Conservation (phyloP, 306 rosid genomes). For the Ochetophila trinervis region DNA sequence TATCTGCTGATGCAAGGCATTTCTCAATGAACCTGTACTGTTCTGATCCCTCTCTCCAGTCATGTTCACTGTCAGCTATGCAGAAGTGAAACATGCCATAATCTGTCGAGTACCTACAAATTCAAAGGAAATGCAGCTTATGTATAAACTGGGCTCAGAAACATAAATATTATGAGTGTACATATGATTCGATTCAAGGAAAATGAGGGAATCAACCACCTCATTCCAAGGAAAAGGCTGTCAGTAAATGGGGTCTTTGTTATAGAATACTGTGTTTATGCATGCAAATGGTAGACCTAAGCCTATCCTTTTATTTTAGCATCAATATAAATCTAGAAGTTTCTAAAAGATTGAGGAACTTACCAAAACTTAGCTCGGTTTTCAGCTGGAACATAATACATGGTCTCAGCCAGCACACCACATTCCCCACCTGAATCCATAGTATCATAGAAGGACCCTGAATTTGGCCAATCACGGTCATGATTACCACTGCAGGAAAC, state of each 20-base stretch:
- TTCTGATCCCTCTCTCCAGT: conserved; percentile 86
- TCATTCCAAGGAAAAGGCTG: no score
- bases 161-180: neutral
- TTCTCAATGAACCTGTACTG: conserved; percentile 82
- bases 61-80: conserved; percentile 74
- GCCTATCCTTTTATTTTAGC: no score
- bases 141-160: neutral
- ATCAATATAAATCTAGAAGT: no score
- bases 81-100: conserved; percentile 91
- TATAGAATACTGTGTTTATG: no score
- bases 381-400: conserved; percentile 88
- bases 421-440: conserved; percentile 90
- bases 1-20: conserved; percentile 83
- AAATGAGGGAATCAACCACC: no score
- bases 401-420: conserved; percentile 79
- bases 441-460: conserved; percentile 68
- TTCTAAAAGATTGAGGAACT: neutral
- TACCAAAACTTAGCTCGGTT: conserved; percentile 91
- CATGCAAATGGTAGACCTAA: no score
- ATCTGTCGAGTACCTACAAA: conserved; percentile 65
- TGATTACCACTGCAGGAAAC: conserved; percentile 65
- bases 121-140: no score
- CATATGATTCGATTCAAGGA: no score
- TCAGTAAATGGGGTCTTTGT: no score
- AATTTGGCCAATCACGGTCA: conserved; percentile 72